Evolutionary conservation across 805 yeast genomes (phyloP).

Genomic region (Candida berthetii): DNA sequence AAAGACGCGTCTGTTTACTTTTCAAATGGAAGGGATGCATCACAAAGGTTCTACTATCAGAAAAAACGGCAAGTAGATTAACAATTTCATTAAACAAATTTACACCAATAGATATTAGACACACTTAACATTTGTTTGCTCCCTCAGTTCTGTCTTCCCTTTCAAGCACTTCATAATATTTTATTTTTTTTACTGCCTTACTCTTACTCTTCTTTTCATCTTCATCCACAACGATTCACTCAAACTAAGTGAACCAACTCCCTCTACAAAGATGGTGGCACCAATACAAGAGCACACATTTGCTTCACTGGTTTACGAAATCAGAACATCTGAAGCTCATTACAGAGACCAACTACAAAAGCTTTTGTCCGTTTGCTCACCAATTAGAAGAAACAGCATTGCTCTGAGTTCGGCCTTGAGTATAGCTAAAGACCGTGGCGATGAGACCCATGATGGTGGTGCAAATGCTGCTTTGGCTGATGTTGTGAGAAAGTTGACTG

Average conservation of each 20-base stretch:
- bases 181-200: no score
- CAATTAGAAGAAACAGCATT: constrained; percentile 1
- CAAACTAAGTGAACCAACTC: background rate
- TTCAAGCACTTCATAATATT: no score
- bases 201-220: background rate
- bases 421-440: background rate
- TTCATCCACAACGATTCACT: no score
- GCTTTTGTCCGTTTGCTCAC: constrained; percentile 9
- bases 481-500: background rate
- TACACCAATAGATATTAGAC: no score
- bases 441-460: background rate
- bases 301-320: constrained; percentile 5
- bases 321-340: constrained; percentile 9
- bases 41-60: no score
- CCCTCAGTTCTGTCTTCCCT: no score
- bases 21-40: background rate
- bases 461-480: background rate
- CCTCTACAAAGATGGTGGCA: background rate
- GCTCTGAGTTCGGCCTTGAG: background rate
- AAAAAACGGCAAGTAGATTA: no score
- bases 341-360: constrained; percentile 11
- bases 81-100: no score
- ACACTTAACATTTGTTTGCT: no score
- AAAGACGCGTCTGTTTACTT: background rate
- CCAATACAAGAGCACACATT: background rate